Percentiles rank a stretch among this genome's conserved stretches.
These are phyloP conservation scores for Rhodamnia argentea DNA, from an alignment of 345 rosid species.

Conservation along the genomic window DNA sequence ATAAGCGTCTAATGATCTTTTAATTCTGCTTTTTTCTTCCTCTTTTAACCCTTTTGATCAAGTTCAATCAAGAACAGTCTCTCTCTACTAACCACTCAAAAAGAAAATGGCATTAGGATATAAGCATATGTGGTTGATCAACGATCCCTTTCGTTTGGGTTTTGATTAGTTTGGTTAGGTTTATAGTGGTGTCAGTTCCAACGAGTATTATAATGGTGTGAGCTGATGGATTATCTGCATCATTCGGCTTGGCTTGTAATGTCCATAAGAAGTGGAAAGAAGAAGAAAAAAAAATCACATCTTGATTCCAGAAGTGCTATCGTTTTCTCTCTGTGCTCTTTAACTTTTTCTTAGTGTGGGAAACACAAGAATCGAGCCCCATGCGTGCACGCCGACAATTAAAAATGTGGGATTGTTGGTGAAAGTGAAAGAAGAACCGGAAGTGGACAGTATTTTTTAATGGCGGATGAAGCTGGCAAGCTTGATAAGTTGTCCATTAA, in stretches of 20 bases:
- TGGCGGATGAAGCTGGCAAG: neutral
- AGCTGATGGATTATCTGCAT: conserved; percentile 16
- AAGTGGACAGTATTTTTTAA: neutral
- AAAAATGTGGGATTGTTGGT: neutral
- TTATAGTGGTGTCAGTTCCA: neutral
- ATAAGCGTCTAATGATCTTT: conserved; percentile 38
- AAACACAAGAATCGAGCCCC: neutral
- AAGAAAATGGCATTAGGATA: neutral
- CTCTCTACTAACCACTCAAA: conserved; percentile 3
- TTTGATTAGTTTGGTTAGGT: neutral
- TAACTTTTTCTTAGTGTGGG: neutral
- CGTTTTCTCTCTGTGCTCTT: neutral
- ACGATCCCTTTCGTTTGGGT: neutral
- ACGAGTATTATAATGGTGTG: conserved; percentile 1
- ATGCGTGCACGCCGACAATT: neutral
- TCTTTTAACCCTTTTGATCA: neutral
- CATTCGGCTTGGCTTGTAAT: conserved; percentile 3
- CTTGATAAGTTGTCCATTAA: neutral
- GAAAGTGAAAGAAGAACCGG: neutral
- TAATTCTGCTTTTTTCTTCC: neutral
- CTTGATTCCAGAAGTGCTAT: neutral
- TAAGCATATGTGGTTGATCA: neutral
- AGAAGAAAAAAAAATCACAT: neutral
- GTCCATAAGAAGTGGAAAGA: neutral
- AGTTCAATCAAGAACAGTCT: neutral